phyloP scores from a whole-genome alignment of 2,329 filamentous ascomycete species.

The Colletotrichum sp. region DNA sequence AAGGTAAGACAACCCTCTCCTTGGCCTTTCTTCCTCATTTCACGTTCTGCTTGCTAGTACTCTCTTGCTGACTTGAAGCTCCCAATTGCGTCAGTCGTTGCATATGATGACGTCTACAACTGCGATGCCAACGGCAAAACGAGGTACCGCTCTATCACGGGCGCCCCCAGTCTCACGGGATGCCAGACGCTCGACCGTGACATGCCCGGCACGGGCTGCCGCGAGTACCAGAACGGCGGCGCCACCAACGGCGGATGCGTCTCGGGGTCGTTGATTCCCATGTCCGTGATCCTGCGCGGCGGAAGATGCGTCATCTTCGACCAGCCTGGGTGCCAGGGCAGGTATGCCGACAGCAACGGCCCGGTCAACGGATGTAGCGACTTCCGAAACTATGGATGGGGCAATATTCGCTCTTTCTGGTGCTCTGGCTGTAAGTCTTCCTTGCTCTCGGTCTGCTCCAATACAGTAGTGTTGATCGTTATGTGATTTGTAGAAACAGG shows the following conservation, averaged over 20 bases:
- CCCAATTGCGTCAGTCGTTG: neutral
- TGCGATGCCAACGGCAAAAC: neutral
- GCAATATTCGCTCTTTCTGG: neutral
- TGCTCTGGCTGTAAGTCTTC: neutral
- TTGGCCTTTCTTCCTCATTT: no score
- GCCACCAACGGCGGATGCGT: neutral
- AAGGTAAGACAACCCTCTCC: neutral
- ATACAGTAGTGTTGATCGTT: fast-evolving
- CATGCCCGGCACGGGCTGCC: neutral
- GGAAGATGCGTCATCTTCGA: neutral
- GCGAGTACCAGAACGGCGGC: neutral
- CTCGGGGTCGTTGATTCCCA: neutral
- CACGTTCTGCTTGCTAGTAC: neutral
- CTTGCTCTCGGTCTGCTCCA: neutral
- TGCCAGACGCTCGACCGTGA: neutral
- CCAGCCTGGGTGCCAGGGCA: neutral
- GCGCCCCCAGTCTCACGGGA: neutral
- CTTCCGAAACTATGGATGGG: neutral
- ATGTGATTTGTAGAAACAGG: neutral
- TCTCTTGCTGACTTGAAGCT: no score
- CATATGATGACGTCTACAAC: neutral
- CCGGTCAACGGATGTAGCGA: neutral
- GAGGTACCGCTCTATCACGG: neutral
- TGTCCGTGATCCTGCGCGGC: neutral
- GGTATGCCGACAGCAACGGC: neutral